phyloP scores from a whole-genome alignment of 495 filamentous ascomycete species.

The Penicillium verhagenii region DNA sequence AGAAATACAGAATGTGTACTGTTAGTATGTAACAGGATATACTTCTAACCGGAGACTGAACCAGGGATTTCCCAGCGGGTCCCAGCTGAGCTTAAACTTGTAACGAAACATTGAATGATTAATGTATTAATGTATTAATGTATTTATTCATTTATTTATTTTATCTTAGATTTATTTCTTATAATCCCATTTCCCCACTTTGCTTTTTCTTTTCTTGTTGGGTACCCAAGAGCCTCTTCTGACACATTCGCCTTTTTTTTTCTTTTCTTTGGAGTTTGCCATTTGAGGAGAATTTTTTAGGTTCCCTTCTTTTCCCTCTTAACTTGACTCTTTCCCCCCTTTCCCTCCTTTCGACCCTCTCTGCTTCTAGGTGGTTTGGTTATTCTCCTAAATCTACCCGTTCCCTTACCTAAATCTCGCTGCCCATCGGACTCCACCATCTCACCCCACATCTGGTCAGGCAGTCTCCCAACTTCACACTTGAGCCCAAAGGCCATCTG shows the following conservation, averaged over 20 bases:
- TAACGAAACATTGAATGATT: too few species aligned
- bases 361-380: not conserved
- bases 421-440: conserved; percentile 25
- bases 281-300: too few species aligned
- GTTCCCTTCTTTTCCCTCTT: not conserved
- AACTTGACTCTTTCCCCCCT: not conserved
- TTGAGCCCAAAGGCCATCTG: conserved; percentile 22
- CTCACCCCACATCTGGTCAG: conserved; percentile 27
- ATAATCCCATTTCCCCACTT: conserved; percentile 9
- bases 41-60: not conserved
- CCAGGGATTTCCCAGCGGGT: not conserved
- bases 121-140: too few species aligned
- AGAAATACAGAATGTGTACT: too few species aligned
- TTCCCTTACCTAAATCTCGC: conserved; percentile 14
- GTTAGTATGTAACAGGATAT: not conserved
- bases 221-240: conserved; percentile 29
- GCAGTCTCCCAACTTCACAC: conserved; percentile 14
- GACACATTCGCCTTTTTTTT: conserved; percentile 14
- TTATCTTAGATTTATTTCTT: too few species aligned
- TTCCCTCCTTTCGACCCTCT: not conserved
- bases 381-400: not conserved
- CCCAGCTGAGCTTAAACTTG: too few species aligned
- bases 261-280: not conserved
- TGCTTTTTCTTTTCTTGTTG: conserved; percentile 17
- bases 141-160: not conserved